Base-by-base conservation (phyloP, 2,329 filamentous ascomycete genomes). In the Teratosphaeria zuluensis region DNA sequence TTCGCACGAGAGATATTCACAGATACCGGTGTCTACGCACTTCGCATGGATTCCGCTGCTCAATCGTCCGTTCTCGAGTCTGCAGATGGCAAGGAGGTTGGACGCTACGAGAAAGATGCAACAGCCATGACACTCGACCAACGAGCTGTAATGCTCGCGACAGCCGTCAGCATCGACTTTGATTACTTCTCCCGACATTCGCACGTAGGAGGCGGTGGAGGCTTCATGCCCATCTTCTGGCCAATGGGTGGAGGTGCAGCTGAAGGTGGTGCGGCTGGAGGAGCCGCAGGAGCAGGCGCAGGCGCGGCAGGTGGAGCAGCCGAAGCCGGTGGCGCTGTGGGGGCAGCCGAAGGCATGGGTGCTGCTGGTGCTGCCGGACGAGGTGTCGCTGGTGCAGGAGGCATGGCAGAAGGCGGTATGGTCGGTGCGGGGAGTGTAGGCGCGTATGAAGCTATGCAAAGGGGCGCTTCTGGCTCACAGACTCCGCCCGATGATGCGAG, bases 151-250 rank as follows among this genome's bases (percentile, higher is more conserved):
- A 86, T 86, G 83, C 76, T 87, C 8, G 83, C 84, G 9, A 85
- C 84, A 0, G 84, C 84, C 6, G 83, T 86, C 12, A 83, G 77
- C 58, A 78, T 86, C 53, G 84, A 87, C 65, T 86, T 86, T 60
- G 84, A 87, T 67, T 87, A 86, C 70, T 87, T 87, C 72, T 85
- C 82, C 59, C 76, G 83, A 1, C 81, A 85, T 62, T 83, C 80
- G 56, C 70, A 74, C 19, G 68, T 73, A 2, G 76, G 76, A 9
- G 72, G 60, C 16, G 68, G 73, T 16, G 72, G 77, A 16, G 75
- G 79, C 1, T 76, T 78, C 46, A 76, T 85, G 68, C 83, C 83
- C 0, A 66, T 84, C 55, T 80, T 77, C 72, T 74, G 81, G 59
- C 77, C 78, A 1, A 72, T 72, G 71, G 67, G 66, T 11, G 65